Base-by-base conservation (phyloP, 1,139 yeast genomes). In the Hemisphaericaspora lyxosophila region DNA sequence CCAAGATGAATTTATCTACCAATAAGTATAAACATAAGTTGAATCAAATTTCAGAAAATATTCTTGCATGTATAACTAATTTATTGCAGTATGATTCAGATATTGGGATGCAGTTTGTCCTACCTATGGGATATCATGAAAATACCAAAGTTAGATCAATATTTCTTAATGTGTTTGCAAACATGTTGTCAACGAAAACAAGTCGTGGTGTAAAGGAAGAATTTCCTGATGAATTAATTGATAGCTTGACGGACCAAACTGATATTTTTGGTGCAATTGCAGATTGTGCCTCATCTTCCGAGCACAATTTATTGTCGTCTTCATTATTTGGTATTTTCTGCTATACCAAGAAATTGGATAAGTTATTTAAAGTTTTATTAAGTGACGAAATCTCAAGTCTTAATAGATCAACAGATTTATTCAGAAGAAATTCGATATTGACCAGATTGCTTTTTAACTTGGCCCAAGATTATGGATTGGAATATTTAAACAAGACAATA, bases 391-490 rank as follows among this genome's bases (percentile, higher is more conserved):
- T 87, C 18, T 57, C 67, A 30, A 67, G 64, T 23, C 80, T 85
- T 0, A 62, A 75, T 1, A 74, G 85, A 43, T 76, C 87, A 11
- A 75, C 85, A 26, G 95, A 86, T 52, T 75, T 87, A 22, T 70
- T 88, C 48, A 70, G 96, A 51, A 74, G 95, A 43, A 88, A 88
- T 56, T 83, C 94, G 38, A 85, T 88, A 18, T 84, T 92, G 29
- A 86, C 96, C 0, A 76, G 90, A 51, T 70, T 87, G 34, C 67
- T 87, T 36, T 83, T 90, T 1, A 70, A 85, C 28, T 81, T 80
- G 51, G 85, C 95, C 0, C 79, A 82, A 48, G 68, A 73, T 17
- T 73, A 80, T 47, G 96, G 95, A 0, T 57, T 61, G 17, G 74
- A 69, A 0, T 87, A 85, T 53, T 63, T 88, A 36, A 57, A 67